Evolutionary conservation across 2,329 filamentous ascomycete species (phyloP).

Genomic region (Cadophora luteo-olivacea): DNA sequence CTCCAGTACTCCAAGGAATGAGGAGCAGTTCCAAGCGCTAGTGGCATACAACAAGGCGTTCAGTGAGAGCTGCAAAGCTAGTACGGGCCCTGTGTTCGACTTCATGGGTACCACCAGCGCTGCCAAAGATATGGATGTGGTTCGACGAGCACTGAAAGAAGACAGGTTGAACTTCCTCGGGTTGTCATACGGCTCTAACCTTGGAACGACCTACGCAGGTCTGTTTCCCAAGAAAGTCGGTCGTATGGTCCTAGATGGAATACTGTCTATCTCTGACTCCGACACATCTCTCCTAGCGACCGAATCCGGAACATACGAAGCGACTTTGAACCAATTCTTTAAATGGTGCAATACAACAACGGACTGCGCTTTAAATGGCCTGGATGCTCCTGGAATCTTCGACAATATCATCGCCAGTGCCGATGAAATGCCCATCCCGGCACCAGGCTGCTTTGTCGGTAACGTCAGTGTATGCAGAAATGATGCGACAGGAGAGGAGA

Average conservation of each 20-base stretch:
- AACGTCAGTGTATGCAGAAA: background rate
- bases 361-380: conserved; percentile 44
- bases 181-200: conserved; percentile 53
- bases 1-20: conserved; percentile 47
- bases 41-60: conserved; percentile 49
- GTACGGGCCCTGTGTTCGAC: conserved; percentile 49
- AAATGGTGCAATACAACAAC: conserved; percentile 45
- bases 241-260: conserved; percentile 52
- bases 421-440: conserved; percentile 45
- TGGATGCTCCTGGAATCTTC: conserved; percentile 41
- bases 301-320: conserved; percentile 48
- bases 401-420: conserved; percentile 44
- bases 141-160: conserved; percentile 45
- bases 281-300: conserved; percentile 46
- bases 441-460: conserved; percentile 43
- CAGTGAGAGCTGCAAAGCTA: conserved; percentile 48
- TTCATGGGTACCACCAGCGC: conserved; percentile 49
- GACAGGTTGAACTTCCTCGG: conserved; percentile 50
- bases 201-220: conserved; percentile 52
- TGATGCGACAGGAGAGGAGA: conserved; percentile 5
- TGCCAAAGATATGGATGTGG: conserved; percentile 43
- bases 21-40: conserved; percentile 47
- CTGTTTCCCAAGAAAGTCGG: conserved; percentile 52
- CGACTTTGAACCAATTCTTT: conserved; percentile 48
- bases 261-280: conserved; percentile 49